These are phyloP conservation scores for Ceratobasidium sp. DNA, from an alignment of 1,284 basidiomycete genomes.

Conservation along the genomic window DNA sequence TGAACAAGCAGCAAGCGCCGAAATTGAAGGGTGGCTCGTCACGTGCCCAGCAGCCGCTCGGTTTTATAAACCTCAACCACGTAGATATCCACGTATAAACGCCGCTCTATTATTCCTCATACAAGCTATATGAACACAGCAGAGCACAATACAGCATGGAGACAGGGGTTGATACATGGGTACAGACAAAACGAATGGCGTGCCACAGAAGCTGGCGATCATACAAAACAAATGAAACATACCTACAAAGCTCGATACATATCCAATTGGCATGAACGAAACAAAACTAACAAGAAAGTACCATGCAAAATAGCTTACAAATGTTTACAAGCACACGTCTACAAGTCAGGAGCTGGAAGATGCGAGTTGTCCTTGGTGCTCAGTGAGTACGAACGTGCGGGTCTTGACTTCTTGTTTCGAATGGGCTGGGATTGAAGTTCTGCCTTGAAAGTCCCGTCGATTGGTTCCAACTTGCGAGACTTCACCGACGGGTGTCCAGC, in stretches of 20 bases:
- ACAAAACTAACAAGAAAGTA: background rate
- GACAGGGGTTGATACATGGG: background rate
- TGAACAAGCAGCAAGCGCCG: too few species aligned
- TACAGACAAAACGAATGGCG: conserved; percentile 12
- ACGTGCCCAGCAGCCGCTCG: too few species aligned
- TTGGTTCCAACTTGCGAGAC: background rate
- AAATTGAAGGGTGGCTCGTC: too few species aligned
- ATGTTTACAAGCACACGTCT: background rate
- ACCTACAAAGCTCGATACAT: background rate
- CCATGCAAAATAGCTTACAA: background rate
- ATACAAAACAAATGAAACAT: background rate
- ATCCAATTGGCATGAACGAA: background rate
- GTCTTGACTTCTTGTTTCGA: background rate
- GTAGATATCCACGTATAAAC: too few species aligned
- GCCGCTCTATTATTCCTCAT: background rate
- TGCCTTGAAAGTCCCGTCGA: background rate
- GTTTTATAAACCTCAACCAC: too few species aligned
- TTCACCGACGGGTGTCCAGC: background rate
- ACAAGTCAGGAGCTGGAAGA: background rate
- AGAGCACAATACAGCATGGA: background rate
- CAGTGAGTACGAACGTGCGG: background rate
- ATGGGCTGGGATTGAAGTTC: background rate
- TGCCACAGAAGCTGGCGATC: background rate
- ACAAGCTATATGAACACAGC: background rate
- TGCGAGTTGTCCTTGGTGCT: background rate